Evolutionary conservation across 257 asterid genomes (phyloP), one percentile per base, ranked within the genome.

Genomic region (Solanum etuberosum): DNA sequence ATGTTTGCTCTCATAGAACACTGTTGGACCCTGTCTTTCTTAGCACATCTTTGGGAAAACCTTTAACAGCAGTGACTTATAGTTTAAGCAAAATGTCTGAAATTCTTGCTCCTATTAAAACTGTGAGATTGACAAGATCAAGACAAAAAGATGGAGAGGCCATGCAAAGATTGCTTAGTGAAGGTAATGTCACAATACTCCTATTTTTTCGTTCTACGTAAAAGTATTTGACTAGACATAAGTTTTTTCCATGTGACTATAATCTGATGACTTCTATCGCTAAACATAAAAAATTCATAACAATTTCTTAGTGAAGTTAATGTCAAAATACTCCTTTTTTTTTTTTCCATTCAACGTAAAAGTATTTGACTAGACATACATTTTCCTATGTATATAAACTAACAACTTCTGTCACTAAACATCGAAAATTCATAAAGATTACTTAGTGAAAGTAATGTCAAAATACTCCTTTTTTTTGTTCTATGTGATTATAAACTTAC

Each of bases 61-160:
- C 97, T 5, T 40, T 97, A 11, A 95, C 98, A 1, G 98, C 98
- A 2, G 98, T 97, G 3, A 97, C 98, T 1, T 97, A 97, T 91
- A 94, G 98, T 91, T 90, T 95, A 14, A 97, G 99, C 86, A 95
- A 90, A 84, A 90, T 97, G 94, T 97, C 99, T 1, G 98, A 97
- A 51, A 68, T 97, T 9, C 57, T 97, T 4, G 95, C 99, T 0
- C 99, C 99, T 0, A 94, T 97, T 0, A 87, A 65, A 59, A 97
- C 98, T 1, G 96, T 93, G 0, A 86, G 98, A 23, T 83, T 97
- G 9, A 93, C 96, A 23, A 80, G 99, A 29, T 94, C 96, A 87
- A 67, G 98, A 15, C 40, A 32, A 7, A 89, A 48, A 70, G 99
- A 97, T 83, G 95, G 93, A 0, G 91, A 90, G 10, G 90, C 93